These are phyloP conservation scores for Hansenula sp. DNA, from an alignment of 1,139 yeast species.

Conservation along the genomic window DNA sequence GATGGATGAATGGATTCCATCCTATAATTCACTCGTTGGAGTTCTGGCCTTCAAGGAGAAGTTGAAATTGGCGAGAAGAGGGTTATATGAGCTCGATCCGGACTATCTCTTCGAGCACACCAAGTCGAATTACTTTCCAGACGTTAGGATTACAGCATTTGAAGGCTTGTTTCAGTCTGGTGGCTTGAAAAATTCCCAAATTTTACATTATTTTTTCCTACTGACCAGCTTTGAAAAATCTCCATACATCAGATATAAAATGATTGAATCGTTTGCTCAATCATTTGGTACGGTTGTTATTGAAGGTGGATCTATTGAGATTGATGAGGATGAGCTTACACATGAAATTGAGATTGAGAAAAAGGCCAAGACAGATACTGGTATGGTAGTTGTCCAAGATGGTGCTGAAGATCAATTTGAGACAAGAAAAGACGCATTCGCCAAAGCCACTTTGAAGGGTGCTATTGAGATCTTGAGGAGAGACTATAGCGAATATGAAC, in stretches of 20 bases:
- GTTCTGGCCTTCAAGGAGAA: conserved; percentile 55
- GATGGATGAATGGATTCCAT: conserved; percentile 85
- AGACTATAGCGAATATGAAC: conserved; percentile 60
- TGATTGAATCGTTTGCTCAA: conserved; percentile 44
- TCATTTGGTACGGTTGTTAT: conserved; percentile 69
- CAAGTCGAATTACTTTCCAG: conserved; percentile 39
- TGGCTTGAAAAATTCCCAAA: conserved; percentile 61
- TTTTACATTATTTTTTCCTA: conserved; percentile 61
- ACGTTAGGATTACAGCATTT: conserved; percentile 66
- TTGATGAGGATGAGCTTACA: conserved; percentile 60
- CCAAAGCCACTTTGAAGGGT: conserved; percentile 34
- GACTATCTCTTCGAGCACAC: conserved; percentile 51
- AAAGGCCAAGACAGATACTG: conserved; percentile 14
- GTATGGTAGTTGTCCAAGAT: conserved; percentile 49
- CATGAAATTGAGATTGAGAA: conserved; percentile 25
- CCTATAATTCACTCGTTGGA: conserved; percentile 59
- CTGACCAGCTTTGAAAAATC: conserved; percentile 55
- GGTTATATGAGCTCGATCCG: conserved; percentile 49
- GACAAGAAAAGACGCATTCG: conserved; percentile 45
- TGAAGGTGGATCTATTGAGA: conserved; percentile 48
- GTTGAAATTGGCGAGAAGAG: conserved; percentile 55
- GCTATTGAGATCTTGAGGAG: conserved; percentile 63
- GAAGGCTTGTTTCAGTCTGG: conserved; percentile 69
- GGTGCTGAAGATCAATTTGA: conserved; percentile 38
- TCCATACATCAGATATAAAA: conserved; percentile 44